Conservation (phyloP, 2,329 filamentous ascomycete species). For the Colletotrichum sidae region DNA sequence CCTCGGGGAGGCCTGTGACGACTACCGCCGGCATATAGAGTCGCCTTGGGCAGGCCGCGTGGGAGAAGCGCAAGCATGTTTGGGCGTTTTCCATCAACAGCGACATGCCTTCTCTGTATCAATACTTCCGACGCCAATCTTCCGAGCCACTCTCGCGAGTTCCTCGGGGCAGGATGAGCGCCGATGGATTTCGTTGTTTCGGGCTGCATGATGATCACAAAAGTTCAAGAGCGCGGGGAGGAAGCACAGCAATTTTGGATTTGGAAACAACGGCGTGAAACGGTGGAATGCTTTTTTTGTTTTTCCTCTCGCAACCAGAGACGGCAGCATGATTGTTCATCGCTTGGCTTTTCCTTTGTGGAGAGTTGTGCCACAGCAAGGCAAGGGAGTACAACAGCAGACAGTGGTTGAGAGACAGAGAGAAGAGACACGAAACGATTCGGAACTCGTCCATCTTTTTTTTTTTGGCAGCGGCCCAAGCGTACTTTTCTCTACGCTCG, state of each 20-base stretch:
- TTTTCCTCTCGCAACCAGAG: conserved; percentile 42
- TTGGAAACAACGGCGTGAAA: conserved; percentile 43
- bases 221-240: conserved; percentile 42
- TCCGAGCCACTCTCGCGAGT: conserved; percentile 40
- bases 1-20: conserved; percentile 17
- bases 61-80: conserved; percentile 53
- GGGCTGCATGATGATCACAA: conserved; percentile 47
- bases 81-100: conserved; percentile 51
- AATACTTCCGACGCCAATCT: conserved; percentile 50
- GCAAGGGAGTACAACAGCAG: conserved; percentile 19
- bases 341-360: conserved; percentile 42
- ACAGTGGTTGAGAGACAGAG: not conserved
- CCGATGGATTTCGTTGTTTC: conserved; percentile 36
- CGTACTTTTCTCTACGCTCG: conserved; percentile 62
- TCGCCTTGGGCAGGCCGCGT: conserved; percentile 50
- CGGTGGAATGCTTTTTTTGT: conserved; percentile 32
- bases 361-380: conserved; percentile 37
- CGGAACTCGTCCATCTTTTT: conserved; percentile 30
- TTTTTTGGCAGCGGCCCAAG: conserved; percentile 42
- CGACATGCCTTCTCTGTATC: conserved; percentile 58
- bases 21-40: conserved; percentile 40
- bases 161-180: conserved; percentile 33
- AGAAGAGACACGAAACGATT: conserved; percentile 12
- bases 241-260: conserved; percentile 29
- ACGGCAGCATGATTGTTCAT: conserved; percentile 44